Conservation (phyloP, 352 stramenopile genomes). For the Globisporangium splendens region DNA sequence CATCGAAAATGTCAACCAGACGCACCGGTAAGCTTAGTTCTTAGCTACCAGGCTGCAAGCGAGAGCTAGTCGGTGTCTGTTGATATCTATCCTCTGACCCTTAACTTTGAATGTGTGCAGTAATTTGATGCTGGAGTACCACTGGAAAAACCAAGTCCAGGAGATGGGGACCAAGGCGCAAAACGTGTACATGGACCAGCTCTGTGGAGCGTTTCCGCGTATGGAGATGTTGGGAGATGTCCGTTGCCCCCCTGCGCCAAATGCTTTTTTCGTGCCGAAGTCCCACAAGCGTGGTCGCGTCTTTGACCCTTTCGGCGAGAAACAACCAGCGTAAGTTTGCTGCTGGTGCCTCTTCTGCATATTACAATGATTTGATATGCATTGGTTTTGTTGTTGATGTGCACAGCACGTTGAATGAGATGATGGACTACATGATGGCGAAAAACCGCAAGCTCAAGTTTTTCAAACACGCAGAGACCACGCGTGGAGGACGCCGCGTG, state of each 20-base stretch:
- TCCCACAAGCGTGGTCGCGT: conserved; percentile 78
- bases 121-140: conserved; percentile 88
- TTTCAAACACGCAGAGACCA: conserved; percentile 86
- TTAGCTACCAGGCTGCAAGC: not conserved
- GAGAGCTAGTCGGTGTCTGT: not conserved
- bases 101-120: conserved; percentile 11
- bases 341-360: not conserved
- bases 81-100: not conserved
- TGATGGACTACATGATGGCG: conserved; percentile 89
- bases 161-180: conserved; percentile 83
- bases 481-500: conserved; percentile 74
- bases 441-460: conserved; percentile 89
- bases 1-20: conserved; percentile 80
- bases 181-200: conserved; percentile 77
- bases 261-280: conserved; percentile 75
- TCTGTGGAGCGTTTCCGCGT: conserved; percentile 61
- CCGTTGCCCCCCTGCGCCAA: conserved; percentile 64
- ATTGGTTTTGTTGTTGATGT: not conserved
- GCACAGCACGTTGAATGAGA: conserved; percentile 71
- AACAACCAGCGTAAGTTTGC: conserved; percentile 58
- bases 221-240: conserved; percentile 83
- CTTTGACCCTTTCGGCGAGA: conserved; percentile 82
- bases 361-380: conserved; percentile 1
- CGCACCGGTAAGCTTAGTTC: conserved; percentile 46
- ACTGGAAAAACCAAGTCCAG: conserved; percentile 88